Base-by-base conservation (phyloP, 148 eudicot genomes). In the Rhododendron vialii region DNA sequence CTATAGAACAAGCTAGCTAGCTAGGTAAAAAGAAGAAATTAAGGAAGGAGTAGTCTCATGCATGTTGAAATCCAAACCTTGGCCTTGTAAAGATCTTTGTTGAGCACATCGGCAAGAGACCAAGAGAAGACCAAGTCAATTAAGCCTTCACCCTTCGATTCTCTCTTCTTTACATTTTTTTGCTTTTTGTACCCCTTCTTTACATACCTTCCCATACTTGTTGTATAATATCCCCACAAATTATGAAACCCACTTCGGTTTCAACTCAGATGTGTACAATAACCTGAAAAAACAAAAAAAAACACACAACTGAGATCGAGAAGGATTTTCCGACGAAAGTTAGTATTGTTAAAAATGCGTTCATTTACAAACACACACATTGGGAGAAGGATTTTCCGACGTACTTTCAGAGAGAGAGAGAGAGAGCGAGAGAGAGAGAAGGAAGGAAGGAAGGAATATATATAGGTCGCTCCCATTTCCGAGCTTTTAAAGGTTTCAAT, bases 81-180 rank as follows among this genome's bases (percentile, higher is more conserved):
- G 81, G 48, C 33, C 73, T 88, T 88, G 88, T 85, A 89, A 57
- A 89, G 90, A 78, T 91, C 81, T 35, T 82, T 87, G 86, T 92
- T 89, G 28, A 91, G 89, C 11, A 91, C 84, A 77, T 91, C 90
- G n/a, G 82, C n/a, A 45, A 88, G 5, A 45, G 92, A 90, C 93
- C 92, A 92, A 57, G 91, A 89, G 80, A 91, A 89, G 7, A 92
- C 90, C 28, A 82, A n/a, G 33, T 90, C 88, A 41, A 87, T 20
- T 41, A 92, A 85, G 12, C 71, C 78, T 81, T 14, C 6, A n/a
- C 57, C 55, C 38, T 83, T 67, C 22, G 57, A 0, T 28, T 67
- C 41, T 33, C 17, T 3, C 36, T 71, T 26, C 76, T 71, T 28
- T 36, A 36, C 38, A 36, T 2, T 36, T 36, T 36, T 36, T 36